A percentile compares a stretch with the other conserved stretches of the same genome.
Evolutionary conservation across 331 rosid species (phyloP).

Genomic region (Erythrophleum ivorense): DNA sequence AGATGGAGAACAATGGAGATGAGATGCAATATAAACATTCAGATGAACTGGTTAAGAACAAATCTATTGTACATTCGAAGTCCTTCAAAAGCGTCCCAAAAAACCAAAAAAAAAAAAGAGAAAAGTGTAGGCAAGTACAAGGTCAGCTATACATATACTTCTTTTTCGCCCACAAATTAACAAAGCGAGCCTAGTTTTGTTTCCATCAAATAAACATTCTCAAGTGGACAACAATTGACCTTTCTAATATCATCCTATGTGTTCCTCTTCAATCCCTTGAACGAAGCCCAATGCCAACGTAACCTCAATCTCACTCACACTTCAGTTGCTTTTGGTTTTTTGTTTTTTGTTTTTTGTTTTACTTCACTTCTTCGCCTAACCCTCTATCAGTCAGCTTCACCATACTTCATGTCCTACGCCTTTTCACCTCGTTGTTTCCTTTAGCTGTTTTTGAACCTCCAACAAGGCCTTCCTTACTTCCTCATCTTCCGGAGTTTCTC

Average conservation of each 20-base stretch:
- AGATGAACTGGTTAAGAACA: background rate
- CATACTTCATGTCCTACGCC: conserved; percentile 18
- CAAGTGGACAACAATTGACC: conserved; percentile 8
- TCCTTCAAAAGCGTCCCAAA: background rate
- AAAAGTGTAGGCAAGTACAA: background rate
- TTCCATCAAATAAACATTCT: background rate
- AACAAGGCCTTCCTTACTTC: conserved; percentile 53
- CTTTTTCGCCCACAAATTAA: background rate
- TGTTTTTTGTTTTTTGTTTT: background rate
- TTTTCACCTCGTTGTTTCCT: conserved; percentile 40
- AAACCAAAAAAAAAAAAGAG: background rate
- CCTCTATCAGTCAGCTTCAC: background rate
- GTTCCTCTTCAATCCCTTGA: background rate
- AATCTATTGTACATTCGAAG: background rate
- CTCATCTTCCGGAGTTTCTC: conserved; percentile 59
- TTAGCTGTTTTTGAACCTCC: conserved; percentile 53
- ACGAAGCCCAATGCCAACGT: background rate
- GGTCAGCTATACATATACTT: background rate
- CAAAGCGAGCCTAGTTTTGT: conserved; percentile 11
- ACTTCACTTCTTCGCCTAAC: background rate
- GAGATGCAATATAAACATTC: background rate
- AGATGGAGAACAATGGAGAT: background rate
- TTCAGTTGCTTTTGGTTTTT: background rate
- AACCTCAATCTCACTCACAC: background rate
- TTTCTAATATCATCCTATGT: background rate